phyloP scores from a whole-genome alignment of 1,284 basidiomycete genomes.

The Coniferiporia weirii region DNA sequence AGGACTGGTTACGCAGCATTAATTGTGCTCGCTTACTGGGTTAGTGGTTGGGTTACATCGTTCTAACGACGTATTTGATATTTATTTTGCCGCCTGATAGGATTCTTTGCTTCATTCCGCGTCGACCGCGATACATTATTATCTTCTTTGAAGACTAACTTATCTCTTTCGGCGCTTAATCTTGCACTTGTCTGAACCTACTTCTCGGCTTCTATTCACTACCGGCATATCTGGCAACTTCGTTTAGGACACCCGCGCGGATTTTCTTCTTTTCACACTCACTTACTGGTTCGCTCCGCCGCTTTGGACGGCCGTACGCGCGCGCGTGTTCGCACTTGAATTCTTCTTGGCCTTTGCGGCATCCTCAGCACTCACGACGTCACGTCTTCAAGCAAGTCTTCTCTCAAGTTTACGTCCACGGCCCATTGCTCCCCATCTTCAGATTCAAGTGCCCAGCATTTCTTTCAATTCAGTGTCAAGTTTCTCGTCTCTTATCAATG shows the following conservation, averaged over 20 bases:
- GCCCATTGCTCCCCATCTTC: background rate
- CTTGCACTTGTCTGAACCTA: conserved; percentile 3
- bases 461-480: background rate
- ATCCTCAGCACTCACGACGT: conserved; percentile 10
- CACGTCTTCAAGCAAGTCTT: background rate
- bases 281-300: background rate
- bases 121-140: conserved; percentile 20
- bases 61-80: background rate
- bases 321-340: conserved; percentile 11
- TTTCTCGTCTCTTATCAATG: conserved; percentile 7
- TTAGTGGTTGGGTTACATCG: background rate
- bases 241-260: conserved; percentile 18
- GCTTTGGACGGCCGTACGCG: background rate
- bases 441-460: conserved; percentile 14
- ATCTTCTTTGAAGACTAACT: conserved; percentile 17
- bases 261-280: background rate
- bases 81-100: background rate
- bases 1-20: conserved; percentile 6
- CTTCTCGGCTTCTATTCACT: background rate
- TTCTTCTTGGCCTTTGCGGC: conserved; percentile 12
- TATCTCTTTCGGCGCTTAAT: conserved; percentile 20
- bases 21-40: background rate
- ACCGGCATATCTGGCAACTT: conserved; percentile 12
- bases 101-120: conserved; percentile 14
- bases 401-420: background rate